Evolutionary conservation across 1,139 yeast species (phyloP), one percentile per base, ranked within the genome.

Genomic region (Taphrina populina): DNA sequence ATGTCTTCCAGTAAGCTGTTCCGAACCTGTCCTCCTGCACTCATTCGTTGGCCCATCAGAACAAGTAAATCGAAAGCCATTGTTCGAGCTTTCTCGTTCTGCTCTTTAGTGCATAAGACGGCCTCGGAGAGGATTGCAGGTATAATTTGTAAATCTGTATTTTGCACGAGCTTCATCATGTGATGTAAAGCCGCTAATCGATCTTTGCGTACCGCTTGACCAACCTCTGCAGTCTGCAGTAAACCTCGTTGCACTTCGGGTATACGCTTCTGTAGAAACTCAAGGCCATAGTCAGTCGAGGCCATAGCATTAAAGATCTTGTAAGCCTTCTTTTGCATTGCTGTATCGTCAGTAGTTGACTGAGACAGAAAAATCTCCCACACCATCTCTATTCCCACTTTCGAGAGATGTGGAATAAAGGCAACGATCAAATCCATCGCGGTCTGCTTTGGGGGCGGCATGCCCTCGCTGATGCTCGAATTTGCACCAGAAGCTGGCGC

Each of bases 371-470:
- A 88, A 56, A 92, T 86, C 26, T 87, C 69, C 65, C 90, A 80
- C 52, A 92, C 75, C 0, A 95, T 86, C 65, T 79, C 77, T 68
- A 87, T 85, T 3, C 85, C 79, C 2, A 82, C 69, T 44, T 70
- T 70, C 4, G 95, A 95, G 44, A 92, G 81, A 66, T 84, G 86
- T 63, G 85, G 84, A 24, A 92, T 78, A 86, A 92, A 84, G 34
- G 87, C 82, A 54, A 88, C 95, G 58, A 88, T 78, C 59, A 92
- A 76, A 68, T 94, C 98, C 83, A 92, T 78, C 86, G 92, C 82
- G 10, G 96, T 88, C 26, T 84, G 79, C 63, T 88, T 79, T 64
- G 86, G 73, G 58, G 79, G 79, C 1, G 83, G 76, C 36, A 73
- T 71, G 15, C 70, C 72, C 56, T 67, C 70, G 52, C 64, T 69